Conservation (phyloP, 305 asterid species). For the Solanum hybrid region DNA sequence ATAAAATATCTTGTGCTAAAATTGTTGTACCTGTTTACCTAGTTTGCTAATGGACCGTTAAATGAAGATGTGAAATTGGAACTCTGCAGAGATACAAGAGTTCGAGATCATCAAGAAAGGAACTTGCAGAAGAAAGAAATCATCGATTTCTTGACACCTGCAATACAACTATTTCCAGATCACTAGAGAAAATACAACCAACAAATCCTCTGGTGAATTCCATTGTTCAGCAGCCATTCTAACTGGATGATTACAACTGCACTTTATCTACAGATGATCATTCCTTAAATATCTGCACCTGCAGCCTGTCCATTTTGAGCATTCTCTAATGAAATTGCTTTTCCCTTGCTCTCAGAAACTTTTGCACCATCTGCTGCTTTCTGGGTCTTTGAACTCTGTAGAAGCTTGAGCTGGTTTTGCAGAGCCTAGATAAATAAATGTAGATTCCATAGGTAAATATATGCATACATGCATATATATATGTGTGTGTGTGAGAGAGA, state of each 20-base stretch:
- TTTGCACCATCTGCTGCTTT: constrained; percentile 14
- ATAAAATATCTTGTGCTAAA: not conserved
- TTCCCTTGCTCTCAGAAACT: constrained; percentile 44
- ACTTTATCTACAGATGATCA: not conserved
- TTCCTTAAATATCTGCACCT: not conserved
- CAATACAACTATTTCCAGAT: not conserved
- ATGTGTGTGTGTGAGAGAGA: not conserved
- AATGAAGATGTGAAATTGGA: not conserved
- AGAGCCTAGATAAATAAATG: constrained; percentile 27
- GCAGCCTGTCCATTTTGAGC: not conserved
- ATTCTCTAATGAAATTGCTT: constrained; percentile 24
- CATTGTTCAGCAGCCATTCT: not conserved
- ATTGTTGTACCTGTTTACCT: not conserved
- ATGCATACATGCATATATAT: not conserved
- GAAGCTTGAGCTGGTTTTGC: constrained; percentile 49
- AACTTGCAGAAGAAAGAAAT: not conserved
- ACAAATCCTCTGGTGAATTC: not conserved
- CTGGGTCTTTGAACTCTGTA: constrained; percentile 29
- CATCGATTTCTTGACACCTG: not conserved
- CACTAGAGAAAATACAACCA: not conserved
- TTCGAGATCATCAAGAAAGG: not conserved
- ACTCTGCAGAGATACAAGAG: not conserved
- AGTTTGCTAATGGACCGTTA: not conserved
- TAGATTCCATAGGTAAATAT: not conserved
- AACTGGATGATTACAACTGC: not conserved